Evolutionary conservation across 164 flowering plant species (phyloP), one percentile per base, ranked within the genome.

Genomic region (Malania oleifera): DNA sequence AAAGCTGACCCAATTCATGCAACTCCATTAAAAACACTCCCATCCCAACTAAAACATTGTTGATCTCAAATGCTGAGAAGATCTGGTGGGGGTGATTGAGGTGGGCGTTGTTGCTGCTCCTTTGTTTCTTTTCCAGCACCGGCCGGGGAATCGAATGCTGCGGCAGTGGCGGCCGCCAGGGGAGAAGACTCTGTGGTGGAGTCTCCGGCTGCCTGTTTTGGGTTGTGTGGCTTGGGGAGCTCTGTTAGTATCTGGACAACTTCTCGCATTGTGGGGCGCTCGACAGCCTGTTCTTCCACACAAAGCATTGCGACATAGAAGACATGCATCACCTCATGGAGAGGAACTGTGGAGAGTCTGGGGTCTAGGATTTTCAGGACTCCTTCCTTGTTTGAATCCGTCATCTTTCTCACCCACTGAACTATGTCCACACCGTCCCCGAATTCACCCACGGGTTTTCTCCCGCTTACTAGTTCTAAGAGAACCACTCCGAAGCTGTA

Each of bases 361-460:
- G 84, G 84, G 45, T 95, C 99, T 1, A 95, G 77, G 59, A 95
- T 74, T 56, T 86, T 84, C 0, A 82, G 67, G 2, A 84, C 97
- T 9, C 82, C 84, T 73, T 91, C 99, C 66, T 82, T 89, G 69
- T 81, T 87, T 1, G 92, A 83, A 53, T 84, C 88, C 0, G 96
- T 95, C 89, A 82, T 84, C 54, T 78, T 86, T 51, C 93, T 71
- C 3, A 95, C 97, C 99, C 97, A 95, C 26, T 91, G 97, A 23
- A 95, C 99, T 11, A 95, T 95, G 75, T 91, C 99, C 1, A 95
- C 99, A 0, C 99, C 99, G 48, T 95, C 99, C 0, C 99, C 99
- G 38, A 95, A 95, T 68, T 95, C 99, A 1, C 99, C 97, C 0
- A 95, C 96, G 6, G 99, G 99, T 59, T 87, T 95, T 44, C 88